phyloP scores from a whole-genome alignment of 2,329 filamentous ascomycete species.

The Fusarium longipes region DNA sequence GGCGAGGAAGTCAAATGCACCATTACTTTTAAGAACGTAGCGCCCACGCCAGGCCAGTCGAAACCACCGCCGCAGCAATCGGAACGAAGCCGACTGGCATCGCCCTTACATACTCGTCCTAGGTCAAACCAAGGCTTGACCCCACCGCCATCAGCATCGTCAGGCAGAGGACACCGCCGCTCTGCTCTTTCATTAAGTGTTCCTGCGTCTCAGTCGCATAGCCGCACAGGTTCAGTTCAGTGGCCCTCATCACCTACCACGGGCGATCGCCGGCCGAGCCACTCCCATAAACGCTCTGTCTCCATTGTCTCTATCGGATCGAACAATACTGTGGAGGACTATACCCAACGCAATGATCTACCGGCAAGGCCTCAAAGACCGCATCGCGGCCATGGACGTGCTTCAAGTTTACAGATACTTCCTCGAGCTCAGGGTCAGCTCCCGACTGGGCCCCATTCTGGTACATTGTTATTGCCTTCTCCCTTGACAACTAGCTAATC shows the following conservation, averaged over 20 bases:
- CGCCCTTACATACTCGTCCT: conserved; percentile 57
- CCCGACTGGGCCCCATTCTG: conserved; percentile 55
- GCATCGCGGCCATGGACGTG: conserved; percentile 75
- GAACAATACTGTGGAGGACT: conserved; percentile 61
- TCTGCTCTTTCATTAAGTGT: conserved; percentile 74
- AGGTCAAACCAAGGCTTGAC: conserved; percentile 59
- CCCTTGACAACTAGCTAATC: conserved; percentile 26
- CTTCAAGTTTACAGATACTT: conserved; percentile 81
- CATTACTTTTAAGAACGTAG: conserved; percentile 94
- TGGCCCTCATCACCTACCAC: conserved; percentile 54
- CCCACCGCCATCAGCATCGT: conserved; percentile 56
- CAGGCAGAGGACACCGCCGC: conserved; percentile 67
- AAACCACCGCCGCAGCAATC: conserved; percentile 42
- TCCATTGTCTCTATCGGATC: conserved; percentile 84
- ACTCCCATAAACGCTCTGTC: conserved; percentile 78
- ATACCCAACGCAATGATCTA: conserved; percentile 56
- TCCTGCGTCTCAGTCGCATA: conserved; percentile 58
- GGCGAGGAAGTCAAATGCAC: conserved; percentile 96
- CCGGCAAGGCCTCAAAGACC: conserved; percentile 61
- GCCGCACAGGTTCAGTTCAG: conserved; percentile 60
- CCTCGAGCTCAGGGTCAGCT: conserved; percentile 56
- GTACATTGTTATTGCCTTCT: conserved; percentile 47
- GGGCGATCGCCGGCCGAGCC: conserved; percentile 54
- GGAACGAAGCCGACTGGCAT: conserved; percentile 54
- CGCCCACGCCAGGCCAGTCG: conserved; percentile 56